These are phyloP conservation scores for Neoboletus subvelutipes DNA, from an alignment of 768 basidiomycete species.

Conservation along the genomic window DNA sequence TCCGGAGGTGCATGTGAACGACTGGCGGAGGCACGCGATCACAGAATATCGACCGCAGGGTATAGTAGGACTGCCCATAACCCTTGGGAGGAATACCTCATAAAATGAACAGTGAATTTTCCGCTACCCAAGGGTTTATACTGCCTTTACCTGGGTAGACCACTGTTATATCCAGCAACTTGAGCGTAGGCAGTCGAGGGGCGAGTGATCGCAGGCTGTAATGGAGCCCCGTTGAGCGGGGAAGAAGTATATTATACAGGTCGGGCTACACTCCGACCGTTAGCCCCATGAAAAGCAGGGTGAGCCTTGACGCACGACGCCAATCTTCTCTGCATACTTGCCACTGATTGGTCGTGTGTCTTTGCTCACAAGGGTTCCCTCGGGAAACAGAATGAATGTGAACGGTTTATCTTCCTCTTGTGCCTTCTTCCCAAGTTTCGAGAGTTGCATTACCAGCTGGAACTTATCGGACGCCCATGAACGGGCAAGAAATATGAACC, in stretches of 20 bases:
- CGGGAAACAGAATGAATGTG: constrained; percentile 88
- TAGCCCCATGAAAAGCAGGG: constrained; percentile 10
- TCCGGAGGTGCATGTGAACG: constrained; percentile 84
- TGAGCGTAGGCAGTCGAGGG: constrained; percentile 72
- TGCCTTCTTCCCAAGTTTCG: constrained; percentile 66
- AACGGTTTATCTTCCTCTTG: constrained; percentile 68
- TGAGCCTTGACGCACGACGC: constrained; percentile 63
- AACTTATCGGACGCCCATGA: constrained; percentile 86
- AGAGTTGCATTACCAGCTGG: constrained; percentile 63
- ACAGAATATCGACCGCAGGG: constrained; percentile 84
- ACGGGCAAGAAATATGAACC: constrained; percentile 90
- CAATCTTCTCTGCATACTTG: constrained; percentile 85
- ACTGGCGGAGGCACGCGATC: constrained; percentile 77
- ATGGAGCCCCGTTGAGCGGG: constrained; percentile 88
- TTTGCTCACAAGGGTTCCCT: constrained; percentile 90
- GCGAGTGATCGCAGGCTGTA: constrained; percentile 80
- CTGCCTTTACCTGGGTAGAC: constrained; percentile 73
- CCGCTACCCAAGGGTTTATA: not conserved
- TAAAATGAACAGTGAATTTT: not conserved
- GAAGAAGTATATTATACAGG: constrained; percentile 78
- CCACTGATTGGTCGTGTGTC: constrained; percentile 83
- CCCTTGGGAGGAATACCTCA: constrained; percentile 73
- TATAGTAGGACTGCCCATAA: constrained; percentile 89
- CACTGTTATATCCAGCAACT: constrained; percentile 88
- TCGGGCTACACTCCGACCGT: constrained; percentile 54